Conservation (phyloP, 2,329 filamentous ascomycete species). For the Zymoseptoria tritici region DNA sequence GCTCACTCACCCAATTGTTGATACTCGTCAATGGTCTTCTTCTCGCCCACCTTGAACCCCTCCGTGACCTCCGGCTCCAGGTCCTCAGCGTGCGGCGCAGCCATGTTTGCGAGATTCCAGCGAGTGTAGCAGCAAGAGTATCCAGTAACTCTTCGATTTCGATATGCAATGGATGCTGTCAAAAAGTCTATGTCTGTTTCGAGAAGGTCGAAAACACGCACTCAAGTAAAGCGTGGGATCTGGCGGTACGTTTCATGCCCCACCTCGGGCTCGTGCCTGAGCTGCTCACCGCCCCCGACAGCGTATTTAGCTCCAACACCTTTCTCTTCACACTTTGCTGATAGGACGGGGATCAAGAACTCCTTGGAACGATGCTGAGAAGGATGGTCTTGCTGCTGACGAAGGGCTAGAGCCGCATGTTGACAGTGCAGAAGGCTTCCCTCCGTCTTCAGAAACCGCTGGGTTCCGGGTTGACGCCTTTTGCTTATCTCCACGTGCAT, state of each 20-base stretch:
- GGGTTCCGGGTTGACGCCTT: neutral
- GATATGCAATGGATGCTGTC: neutral
- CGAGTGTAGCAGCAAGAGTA: neutral
- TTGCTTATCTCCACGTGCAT: neutral
- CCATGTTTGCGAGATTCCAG: slow-evolving; percentile 22
- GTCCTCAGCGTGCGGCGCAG: slow-evolving; percentile 58
- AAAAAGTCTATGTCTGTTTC: neutral
- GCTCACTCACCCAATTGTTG: slow-evolving; percentile 60
- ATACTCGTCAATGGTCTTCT: slow-evolving; percentile 95
- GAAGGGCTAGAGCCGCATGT: neutral
- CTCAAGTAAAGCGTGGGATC: neutral
- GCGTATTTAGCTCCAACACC: neutral
- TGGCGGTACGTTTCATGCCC: slow-evolving; percentile 1
- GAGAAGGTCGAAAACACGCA: neutral
- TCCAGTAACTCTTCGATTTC: neutral
- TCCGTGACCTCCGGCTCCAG: slow-evolving; percentile 79
- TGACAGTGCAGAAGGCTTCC: neutral
- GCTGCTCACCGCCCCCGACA: neutral
- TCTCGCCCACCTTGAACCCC: slow-evolving; percentile 97
- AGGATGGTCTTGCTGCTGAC: neutral
- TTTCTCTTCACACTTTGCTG: neutral
- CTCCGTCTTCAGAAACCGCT: neutral
- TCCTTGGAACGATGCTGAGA: neutral
- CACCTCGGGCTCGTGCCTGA: neutral
- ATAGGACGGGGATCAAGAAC: neutral